Conservation (phyloP, 768 basidiomycete genomes). For the Boletus reticuloceps region DNA sequence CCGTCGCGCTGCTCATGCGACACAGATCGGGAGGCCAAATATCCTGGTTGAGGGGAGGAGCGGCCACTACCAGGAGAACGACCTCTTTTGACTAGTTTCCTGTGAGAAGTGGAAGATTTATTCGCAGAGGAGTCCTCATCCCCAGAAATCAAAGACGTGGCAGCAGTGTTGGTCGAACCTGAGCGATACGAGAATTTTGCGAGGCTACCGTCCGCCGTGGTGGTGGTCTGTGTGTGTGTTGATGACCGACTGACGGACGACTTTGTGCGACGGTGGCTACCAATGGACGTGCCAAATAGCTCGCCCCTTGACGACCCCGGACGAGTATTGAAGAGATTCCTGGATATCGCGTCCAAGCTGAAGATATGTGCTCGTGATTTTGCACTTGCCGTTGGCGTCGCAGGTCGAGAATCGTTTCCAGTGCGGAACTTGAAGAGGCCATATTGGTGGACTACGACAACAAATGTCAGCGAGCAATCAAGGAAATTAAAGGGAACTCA, state of each 20-base stretch:
- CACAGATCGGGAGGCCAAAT: constrained; percentile 39
- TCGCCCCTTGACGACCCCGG: constrained; percentile 71
- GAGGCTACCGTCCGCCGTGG: constrained; percentile 63
- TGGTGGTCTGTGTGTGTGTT: constrained; percentile 65
- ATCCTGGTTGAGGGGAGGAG: constrained; percentile 34
- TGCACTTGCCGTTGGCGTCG: constrained; percentile 79
- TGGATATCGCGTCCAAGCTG: constrained; percentile 84
- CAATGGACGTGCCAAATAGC: constrained; percentile 72
- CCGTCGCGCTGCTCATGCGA: constrained; percentile 42
- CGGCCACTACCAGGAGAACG: constrained; percentile 40
- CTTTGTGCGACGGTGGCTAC: constrained; percentile 57
- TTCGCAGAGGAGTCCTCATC: constrained; percentile 59
- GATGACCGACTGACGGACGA: constrained; percentile 75
- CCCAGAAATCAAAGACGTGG: constrained; percentile 57
- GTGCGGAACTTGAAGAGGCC: constrained; percentile 88
- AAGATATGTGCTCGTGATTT: constrained; percentile 80
- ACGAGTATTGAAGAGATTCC: constrained; percentile 77
- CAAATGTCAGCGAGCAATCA: background rate
- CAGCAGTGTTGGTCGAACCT: constrained; percentile 60
- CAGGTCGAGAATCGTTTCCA: constrained; percentile 71
- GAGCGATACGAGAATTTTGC: constrained; percentile 73
- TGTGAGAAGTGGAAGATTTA: constrained; percentile 45
- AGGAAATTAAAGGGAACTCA: constrained; percentile 37
- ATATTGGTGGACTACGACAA: constrained; percentile 70
- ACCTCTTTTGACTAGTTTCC: constrained; percentile 44